Evolutionary conservation across 2,329 filamentous ascomycete genomes (phyloP), one percentile per base, ranked within the genome.

Genomic region (Colletotrichum brevisporum): DNA sequence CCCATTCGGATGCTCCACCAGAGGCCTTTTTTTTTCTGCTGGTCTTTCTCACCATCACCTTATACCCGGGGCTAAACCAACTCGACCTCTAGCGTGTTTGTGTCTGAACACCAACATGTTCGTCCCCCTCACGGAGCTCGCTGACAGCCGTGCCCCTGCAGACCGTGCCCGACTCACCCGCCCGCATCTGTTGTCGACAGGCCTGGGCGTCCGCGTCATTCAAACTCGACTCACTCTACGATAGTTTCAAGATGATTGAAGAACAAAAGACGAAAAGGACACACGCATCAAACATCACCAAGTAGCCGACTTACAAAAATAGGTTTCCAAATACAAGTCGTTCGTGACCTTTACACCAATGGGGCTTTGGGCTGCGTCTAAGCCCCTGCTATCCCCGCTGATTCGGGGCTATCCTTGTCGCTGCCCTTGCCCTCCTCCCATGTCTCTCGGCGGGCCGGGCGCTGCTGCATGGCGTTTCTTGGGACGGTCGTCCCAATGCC

Each of bases 401-500:
- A 41, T 50, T 61, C 55, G 43, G 66, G 62, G 55, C 55, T 52
- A 66, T 48, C 66, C 66, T 62, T 66, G 66, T 52, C 50, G 24
- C 31, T 8, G 9, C 43, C 56, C 36, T 59, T 43, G 26, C 55
- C 39, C 24, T 55, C 61, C 31, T 60, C 61, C 62, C 55, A 66
- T 66, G 62, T 69, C 63, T 60, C 55, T 69, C 50, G 36, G 66
- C 66, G 66, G 66, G 62, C 66, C 66, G 62, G 62, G 36, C 51
- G 51, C 55, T 66, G 36, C 62, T 66, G 36, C 62, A 69, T 69
- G 66, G 62, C 36, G 62, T 65, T 27, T 69, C 62, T 66, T 60
- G 55, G 51, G 48, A 47, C 39, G 55, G 16, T 13, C 54, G 48
- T 45, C 36, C 21, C 31, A 12, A 56, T 53, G 31, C 9, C 41